Evolutionary conservation across 1,284 basidiomycete genomes (phyloP), one percentile per base, ranked within the genome.

Genomic region (Cryptococcus floricola): DNA sequence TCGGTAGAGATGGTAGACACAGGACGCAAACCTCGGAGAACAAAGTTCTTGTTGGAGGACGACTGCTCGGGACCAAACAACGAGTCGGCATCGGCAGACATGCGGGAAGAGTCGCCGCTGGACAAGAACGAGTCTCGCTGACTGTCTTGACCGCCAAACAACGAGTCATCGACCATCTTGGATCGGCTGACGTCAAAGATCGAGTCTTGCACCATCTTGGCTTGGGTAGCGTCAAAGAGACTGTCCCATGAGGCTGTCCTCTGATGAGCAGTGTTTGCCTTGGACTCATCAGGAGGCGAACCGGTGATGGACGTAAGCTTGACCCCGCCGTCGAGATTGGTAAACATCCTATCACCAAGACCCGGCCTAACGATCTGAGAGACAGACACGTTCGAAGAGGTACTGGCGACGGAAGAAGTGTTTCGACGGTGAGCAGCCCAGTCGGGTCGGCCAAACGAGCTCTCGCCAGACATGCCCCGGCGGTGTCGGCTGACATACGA

Each of bases 321-420:
- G 54, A 82, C 80, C 4, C 81, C 82, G 43, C 79, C 80, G 48
- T 86, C 85, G 7, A 76, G 78, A n/a, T 77, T 84, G 31, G 6
- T 34, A 66, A 92, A 89, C 89, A 92, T 91, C 80, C 91, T 89
- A 68, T 91, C 90, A 0, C 90, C 89, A 3, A 92, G 74, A 2
- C 85, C 88, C 2, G 89, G 89, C 19, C 89, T 81, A 3, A 80
- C 84, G 4, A 88, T 70, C 10, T 81, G 80, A 59, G 79, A 74
- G 3, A 78, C 80, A 2, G 86, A 86, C 60, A 82, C 82, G 52
- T 85, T 83, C 55, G 87, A 90, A 63, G 80, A 75, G 38, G 82
- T 70, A 0, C 87, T 90, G 59, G 88, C 87, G 3, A 80, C 67
- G 0, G 60, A 63, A 0, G 87, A 88, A 19, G 73, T 67, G 16